Conservation (phyloP, 805 yeast genomes). For the Candida maris region DNA sequence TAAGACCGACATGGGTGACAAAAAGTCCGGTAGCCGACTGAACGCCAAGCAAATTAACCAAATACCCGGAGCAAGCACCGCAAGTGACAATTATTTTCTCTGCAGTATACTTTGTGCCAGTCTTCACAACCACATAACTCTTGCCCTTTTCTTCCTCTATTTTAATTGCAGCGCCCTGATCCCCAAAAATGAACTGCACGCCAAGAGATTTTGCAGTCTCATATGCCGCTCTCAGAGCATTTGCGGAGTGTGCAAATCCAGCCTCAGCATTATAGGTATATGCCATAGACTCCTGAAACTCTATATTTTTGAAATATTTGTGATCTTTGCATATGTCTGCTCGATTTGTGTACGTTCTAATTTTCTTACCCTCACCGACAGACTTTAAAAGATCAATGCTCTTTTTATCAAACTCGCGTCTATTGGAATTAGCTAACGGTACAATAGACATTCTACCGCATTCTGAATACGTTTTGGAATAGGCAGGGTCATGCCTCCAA, state of each 20-base stretch:
- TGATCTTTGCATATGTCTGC: conserved; percentile 25
- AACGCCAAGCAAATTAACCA: conserved; percentile 30
- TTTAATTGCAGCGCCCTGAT: conserved; percentile 25
- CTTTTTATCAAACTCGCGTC: conserved; percentile 36
- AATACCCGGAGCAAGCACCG: conserved; percentile 39
- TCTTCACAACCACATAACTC: conserved; percentile 22
- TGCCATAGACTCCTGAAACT: conserved; percentile 10
- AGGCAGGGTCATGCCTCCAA: conserved; percentile 37
- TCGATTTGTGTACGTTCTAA: conserved; percentile 29
- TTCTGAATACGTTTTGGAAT: conserved; percentile 32
- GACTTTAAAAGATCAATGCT: conserved; percentile 34
- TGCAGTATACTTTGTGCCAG: conserved; percentile 31
- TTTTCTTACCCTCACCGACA: conserved; percentile 28
- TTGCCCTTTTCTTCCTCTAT: conserved; percentile 9
- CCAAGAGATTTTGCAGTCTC: conserved; percentile 27
- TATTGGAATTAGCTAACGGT: conserved; percentile 28
- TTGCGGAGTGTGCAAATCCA: conserved; percentile 42
- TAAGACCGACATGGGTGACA: conserved; percentile 37
- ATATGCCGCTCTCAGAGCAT: conserved; percentile 34
- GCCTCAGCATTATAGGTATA: conserved; percentile 36
- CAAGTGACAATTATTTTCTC: conserved; percentile 34
- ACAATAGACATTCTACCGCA: conserved; percentile 42
- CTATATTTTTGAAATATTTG: conserved; percentile 14
- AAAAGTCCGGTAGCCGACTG: conserved; percentile 39
- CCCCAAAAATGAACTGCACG: conserved; percentile 35